Evolutionary conservation across 1,284 basidiomycete genomes (phyloP).

Genomic region (Puccinia novopanici): DNA sequence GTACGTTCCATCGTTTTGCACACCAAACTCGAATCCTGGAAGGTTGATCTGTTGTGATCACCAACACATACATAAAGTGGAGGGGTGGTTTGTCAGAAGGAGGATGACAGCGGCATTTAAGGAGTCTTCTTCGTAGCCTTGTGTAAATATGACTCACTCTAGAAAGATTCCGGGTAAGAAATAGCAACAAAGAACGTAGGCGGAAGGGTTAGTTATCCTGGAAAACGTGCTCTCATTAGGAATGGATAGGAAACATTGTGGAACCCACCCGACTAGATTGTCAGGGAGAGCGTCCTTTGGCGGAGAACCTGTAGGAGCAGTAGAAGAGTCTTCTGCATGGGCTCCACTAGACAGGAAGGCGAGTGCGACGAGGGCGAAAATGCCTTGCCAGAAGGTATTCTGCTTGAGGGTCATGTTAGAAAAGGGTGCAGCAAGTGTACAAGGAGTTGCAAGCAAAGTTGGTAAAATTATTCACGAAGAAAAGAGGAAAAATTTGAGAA

Average conservation of each 20-base stretch:
- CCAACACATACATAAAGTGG: not conserved
- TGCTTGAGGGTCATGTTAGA: slow-evolving; percentile 13
- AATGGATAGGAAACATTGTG: not conserved
- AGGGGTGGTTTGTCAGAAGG: not conserved
- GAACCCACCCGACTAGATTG: slow-evolving; percentile 2
- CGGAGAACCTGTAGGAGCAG: not conserved
- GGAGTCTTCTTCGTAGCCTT: not conserved
- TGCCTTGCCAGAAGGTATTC: slow-evolving; percentile 20
- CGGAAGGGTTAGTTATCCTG: not conserved
- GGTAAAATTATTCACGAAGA: not conserved
- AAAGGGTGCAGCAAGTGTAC: not conserved
- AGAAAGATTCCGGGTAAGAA: no score
- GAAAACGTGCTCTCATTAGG: not conserved
- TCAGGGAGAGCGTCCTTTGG: not conserved
- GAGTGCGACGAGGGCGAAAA: not conserved
- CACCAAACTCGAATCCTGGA: slow-evolving; percentile 39
- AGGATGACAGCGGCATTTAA: not conserved
- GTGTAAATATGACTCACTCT: not conserved
- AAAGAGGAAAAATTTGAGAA: not conserved
- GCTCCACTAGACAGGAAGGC: not conserved
- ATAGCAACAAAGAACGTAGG: not conserved
- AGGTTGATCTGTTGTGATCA: slow-evolving; percentile 25
- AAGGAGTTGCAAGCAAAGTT: not conserved
- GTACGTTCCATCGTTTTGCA: not conserved
- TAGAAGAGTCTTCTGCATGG: not conserved